Conservation (phyloP, 2,329 filamentous ascomycete genomes). For the Hypoxylon sp. region DNA sequence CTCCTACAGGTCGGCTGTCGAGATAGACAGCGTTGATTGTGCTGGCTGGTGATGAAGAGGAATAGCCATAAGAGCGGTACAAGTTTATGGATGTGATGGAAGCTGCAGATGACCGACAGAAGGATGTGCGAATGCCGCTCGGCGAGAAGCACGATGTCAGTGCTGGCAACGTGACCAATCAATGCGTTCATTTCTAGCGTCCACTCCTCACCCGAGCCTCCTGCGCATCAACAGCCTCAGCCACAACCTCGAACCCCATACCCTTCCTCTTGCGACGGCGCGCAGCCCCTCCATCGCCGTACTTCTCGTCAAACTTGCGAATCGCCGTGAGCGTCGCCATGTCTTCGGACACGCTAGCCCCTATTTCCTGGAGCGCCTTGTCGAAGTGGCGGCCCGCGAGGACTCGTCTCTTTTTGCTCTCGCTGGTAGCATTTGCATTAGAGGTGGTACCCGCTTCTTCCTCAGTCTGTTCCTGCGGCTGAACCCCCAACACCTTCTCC, state of each 20-base stretch:
- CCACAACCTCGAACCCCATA: slow-evolving; percentile 67
- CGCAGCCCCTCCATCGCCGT: slow-evolving; percentile 79
- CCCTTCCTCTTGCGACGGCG: slow-evolving; percentile 65
- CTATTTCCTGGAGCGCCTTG: slow-evolving; percentile 85
- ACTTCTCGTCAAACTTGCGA: slow-evolving; percentile 94
- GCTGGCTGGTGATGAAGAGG: slow-evolving; percentile 54
- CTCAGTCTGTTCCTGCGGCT: slow-evolving; percentile 14
- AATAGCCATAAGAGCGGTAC: slow-evolving; percentile 54
- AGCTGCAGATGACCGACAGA: slow-evolving; percentile 60
- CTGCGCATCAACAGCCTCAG: slow-evolving; percentile 51
- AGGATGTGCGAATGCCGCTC: slow-evolving; percentile 59
- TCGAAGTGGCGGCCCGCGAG: slow-evolving; percentile 80
- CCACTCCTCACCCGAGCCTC: slow-evolving; percentile 54
- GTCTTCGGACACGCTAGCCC: slow-evolving; percentile 90
- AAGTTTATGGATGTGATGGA: slow-evolving; percentile 54
- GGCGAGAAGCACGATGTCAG: slow-evolving; percentile 61
- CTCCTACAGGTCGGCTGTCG: slow-evolving; percentile 64
- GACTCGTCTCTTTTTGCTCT: slow-evolving; percentile 67
- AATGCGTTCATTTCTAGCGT: too few relatives aligned
- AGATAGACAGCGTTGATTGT: slow-evolving; percentile 69
- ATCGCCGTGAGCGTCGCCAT: slow-evolving; percentile 88
- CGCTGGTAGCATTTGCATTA: slow-evolving; percentile 43
- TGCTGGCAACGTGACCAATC: too few relatives aligned
- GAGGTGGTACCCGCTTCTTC: slow-evolving; percentile 39
- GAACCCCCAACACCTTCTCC: too few relatives aligned